Evolutionary conservation across 2,329 filamentous ascomycete genomes (phyloP).

Genomic region (Pseudogymnoascus sp.): DNA sequence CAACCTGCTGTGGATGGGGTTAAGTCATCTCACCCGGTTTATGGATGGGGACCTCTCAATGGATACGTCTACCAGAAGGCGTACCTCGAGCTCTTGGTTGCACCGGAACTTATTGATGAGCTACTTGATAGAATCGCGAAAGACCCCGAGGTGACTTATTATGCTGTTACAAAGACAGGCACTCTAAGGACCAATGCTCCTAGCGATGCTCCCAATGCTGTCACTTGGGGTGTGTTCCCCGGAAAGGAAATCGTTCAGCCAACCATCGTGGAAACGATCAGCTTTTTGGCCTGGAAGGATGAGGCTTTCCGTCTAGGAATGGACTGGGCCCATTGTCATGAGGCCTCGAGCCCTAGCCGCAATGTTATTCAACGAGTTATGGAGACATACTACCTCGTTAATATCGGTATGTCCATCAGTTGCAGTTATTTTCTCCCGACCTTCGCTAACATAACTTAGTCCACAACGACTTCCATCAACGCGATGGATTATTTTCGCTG

Average conservation of each 20-base stretch:
- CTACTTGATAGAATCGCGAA: slow-evolving; percentile 70
- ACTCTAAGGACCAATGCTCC: slow-evolving; percentile 77
- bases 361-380: slow-evolving; percentile 75
- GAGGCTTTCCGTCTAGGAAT: slow-evolving; percentile 88
- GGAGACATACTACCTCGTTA: slow-evolving; percentile 87
- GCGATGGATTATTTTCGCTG: slow-evolving; percentile 71
- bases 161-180: slow-evolving; percentile 79
- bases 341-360: slow-evolving; percentile 66
- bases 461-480: slow-evolving; percentile 93
- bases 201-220: slow-evolving; percentile 85
- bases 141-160: slow-evolving; percentile 82
- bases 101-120: slow-evolving; percentile 69
- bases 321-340: slow-evolving; percentile 91
- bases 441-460: slow-evolving; percentile 45
- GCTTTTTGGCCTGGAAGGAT: slow-evolving; percentile 97
- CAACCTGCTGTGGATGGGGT: slow-evolving; percentile 90
- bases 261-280: slow-evolving; percentile 97
- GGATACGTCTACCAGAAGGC: slow-evolving; percentile 98
- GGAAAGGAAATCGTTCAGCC: slow-evolving; percentile 99
- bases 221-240: slow-evolving; percentile 98
- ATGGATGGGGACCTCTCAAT: slow-evolving; percentile 91
- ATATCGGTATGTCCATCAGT: slow-evolving; percentile 62
- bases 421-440: slow-evolving; percentile 13
- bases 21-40: slow-evolving; percentile 76
- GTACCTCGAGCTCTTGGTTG: slow-evolving; percentile 85